phyloP scores from a whole-genome alignment of 352 stramenopile genomes.

The Globisporangium uncinulatum region DNA sequence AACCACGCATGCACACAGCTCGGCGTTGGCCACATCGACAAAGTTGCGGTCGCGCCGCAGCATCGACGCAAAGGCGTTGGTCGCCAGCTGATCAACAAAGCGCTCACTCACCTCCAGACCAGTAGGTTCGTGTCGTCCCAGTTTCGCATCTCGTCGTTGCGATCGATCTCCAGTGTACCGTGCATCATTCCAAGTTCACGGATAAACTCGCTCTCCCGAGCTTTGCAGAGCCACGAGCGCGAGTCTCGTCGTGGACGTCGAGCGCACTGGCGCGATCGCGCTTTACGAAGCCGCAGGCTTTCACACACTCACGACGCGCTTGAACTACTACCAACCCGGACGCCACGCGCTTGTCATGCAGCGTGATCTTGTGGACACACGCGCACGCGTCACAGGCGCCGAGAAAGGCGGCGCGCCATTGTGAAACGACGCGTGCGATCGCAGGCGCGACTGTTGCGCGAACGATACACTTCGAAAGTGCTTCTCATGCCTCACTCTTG shows the following conservation, averaged over 20 bases:
- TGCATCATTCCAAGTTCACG: neutral
- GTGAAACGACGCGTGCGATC: too few species aligned
- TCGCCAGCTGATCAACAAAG: slow-evolving; percentile 22
- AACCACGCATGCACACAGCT: slow-evolving; percentile 17
- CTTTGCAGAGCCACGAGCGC: slow-evolving; percentile 9
- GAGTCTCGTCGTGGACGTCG: slow-evolving; percentile 27
- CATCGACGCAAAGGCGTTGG: slow-evolving; percentile 25
- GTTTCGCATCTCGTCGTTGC: neutral
- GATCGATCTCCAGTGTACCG: neutral
- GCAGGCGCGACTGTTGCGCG: too few species aligned
- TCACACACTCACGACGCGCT: slow-evolving; percentile 13
- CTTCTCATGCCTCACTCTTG: too few species aligned
- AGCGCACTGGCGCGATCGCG: slow-evolving; percentile 24
- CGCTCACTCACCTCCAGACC: slow-evolving; percentile 22
- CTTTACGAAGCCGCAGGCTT: slow-evolving; percentile 42
- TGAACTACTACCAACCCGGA: slow-evolving; percentile 40
- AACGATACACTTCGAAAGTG: too few species aligned
- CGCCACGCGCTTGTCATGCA: slow-evolving; percentile 38
- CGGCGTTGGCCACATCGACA: slow-evolving; percentile 31
- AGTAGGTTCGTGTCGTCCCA: slow-evolving; percentile 17
- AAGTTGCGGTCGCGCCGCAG: slow-evolving; percentile 33
- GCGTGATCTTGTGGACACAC: neutral
- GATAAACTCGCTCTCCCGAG: neutral
- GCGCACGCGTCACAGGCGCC: neutral
- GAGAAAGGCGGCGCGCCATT: neutral